Evolutionary conservation across 768 basidiomycete genomes (phyloP).

Genomic region (Calocybe gangraenosa): DNA sequence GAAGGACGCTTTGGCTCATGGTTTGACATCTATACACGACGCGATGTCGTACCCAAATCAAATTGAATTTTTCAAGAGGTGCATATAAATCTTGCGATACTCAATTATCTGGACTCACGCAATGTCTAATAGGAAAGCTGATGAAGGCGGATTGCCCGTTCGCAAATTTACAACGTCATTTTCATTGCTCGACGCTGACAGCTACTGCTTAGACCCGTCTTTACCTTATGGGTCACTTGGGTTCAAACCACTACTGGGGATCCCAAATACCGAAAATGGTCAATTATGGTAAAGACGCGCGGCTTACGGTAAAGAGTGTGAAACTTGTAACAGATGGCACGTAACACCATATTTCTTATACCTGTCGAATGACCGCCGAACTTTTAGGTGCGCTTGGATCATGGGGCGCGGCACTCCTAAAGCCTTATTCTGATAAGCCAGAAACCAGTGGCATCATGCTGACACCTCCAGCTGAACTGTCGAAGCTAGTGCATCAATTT

Average conservation of each 20-base stretch:
- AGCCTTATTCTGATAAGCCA: slow-evolving; percentile 82
- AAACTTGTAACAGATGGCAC: slow-evolving; percentile 78
- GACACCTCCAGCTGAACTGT: slow-evolving; percentile 47
- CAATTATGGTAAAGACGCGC: slow-evolving; percentile 51
- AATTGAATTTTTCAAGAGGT: slow-evolving; percentile 67
- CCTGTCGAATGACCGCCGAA: neutral
- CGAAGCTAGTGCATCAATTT: slow-evolving; percentile 53
- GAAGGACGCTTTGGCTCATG: slow-evolving; percentile 67
- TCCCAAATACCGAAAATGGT: slow-evolving; percentile 52
- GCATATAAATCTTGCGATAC: slow-evolving; percentile 15
- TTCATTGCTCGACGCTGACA: no score
- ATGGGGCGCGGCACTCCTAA: slow-evolving; percentile 85
- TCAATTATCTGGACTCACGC: neutral
- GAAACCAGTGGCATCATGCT: slow-evolving; percentile 69
- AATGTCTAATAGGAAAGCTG: slow-evolving; percentile 77
- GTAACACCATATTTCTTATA: slow-evolving; percentile 3
- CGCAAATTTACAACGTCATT: no score
- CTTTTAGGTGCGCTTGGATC: slow-evolving; percentile 81
- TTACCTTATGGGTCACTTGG: slow-evolving; percentile 55
- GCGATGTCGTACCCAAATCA: slow-evolving; percentile 49
- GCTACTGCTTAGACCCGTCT: slow-evolving; percentile 54
- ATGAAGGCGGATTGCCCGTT: slow-evolving; percentile 65
- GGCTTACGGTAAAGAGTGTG: slow-evolving; percentile 58
- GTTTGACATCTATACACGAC: slow-evolving; percentile 87
- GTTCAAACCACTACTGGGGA: slow-evolving; percentile 64